Evolutionary conservation across 2,329 filamentous ascomycete genomes (phyloP).

Genomic region (Exserohilum rostratum): DNA sequence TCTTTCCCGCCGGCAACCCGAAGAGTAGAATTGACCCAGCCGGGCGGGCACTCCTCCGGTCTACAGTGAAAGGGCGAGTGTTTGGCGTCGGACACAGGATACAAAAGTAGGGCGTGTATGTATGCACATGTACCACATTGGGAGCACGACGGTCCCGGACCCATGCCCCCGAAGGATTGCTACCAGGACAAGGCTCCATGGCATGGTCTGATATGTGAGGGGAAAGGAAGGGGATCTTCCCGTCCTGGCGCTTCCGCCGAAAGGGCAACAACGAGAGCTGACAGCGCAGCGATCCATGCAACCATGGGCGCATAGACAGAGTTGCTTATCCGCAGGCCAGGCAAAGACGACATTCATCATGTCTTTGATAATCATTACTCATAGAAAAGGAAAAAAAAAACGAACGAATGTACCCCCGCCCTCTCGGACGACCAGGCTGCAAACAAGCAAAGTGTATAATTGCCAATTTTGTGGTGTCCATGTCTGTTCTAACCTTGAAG

Average conservation of each 20-base stretch:
- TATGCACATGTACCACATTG: neutral
- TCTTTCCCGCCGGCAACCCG: neutral
- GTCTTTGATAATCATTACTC: too few species aligned
- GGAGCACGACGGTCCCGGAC: neutral
- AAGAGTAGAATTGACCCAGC: neutral
- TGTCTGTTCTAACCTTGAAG: too few species aligned
- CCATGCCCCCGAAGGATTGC: neutral
- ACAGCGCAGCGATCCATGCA: neutral
- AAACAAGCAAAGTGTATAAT: too few species aligned
- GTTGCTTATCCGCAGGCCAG: neutral
- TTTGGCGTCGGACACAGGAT: neutral
- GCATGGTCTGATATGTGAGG: neutral
- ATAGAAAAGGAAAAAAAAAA: too few species aligned
- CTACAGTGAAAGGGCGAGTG: neutral
- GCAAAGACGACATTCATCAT: too few species aligned
- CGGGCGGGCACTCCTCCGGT: neutral
- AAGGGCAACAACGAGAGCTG: neutral
- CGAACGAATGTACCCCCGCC: too few species aligned
- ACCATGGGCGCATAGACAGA: neutral
- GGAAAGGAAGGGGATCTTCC: conserved; percentile 4
- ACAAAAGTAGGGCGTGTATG: neutral
- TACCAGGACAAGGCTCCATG: neutral
- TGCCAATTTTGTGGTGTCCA: too few species aligned
- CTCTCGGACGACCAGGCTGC: too few species aligned
- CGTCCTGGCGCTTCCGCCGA: conserved; percentile 14